Evolutionary conservation across 129 eudicot species (phyloP), one percentile per base, ranked within the genome.

Genomic region (Flaveria bidentis): DNA sequence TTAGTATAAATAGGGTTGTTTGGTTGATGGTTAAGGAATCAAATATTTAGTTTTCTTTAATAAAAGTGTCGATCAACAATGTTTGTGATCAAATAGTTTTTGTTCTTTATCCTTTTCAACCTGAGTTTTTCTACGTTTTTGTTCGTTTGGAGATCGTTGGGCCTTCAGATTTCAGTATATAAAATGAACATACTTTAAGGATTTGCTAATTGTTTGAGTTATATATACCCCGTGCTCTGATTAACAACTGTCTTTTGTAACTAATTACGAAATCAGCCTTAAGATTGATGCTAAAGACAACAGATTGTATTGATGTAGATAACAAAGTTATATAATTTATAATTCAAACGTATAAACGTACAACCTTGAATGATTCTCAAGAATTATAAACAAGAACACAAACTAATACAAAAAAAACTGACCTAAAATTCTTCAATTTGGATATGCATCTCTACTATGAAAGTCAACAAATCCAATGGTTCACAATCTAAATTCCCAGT

Each of bases 361-460:
- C 6, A 74, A 65, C 49, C 28, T 2, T 74, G 15, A 36, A 70
- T 70, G 9, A 53, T 53, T 53, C 57, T 51, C 14, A 47, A 47
- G 16, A 47, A 10, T 47, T 47, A 47, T 47, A 47, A 47, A 47
- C 16, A 47, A 14, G n/a, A 47, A 47, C 52, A 47, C 52, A 47
- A 47, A 47, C 12, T 10, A 47, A 13, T 47, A 47, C 52, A 47
- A 3, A 47, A 45, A 69, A 45, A 69, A 30, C 47, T 46, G 16
- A 45, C 11, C 47, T 46, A 45, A 55, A n/a, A 30, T 6, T 39
- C 15, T 18, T 41, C 45, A 28, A 51, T 23, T 56, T 73, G 15
- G 77, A 33, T 73, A 53, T 56, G 7, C 36, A 56, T 55, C 20
- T 30, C 39, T 30, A 30, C 33, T 12, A 71, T 26, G 30, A 17